Conservation (phyloP, 1,139 yeast genomes). For the Diutina ranongensis region DNA sequence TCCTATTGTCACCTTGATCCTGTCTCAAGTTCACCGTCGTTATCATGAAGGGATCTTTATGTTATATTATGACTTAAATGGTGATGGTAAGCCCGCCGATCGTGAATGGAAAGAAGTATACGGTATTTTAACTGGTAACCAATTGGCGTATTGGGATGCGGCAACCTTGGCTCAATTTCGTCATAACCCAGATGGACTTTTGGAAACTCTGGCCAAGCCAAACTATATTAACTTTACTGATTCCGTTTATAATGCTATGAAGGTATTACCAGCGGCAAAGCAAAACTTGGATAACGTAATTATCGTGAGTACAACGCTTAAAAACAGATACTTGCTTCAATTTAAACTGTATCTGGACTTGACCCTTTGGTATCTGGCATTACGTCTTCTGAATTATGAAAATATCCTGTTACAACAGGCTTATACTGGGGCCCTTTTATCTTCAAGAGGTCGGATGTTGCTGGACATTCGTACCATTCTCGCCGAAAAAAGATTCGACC, state of each 20-base stretch:
- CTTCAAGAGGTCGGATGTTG: slow-evolving; percentile 77
- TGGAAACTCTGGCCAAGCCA: slow-evolving; percentile 60
- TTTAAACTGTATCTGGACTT: slow-evolving; percentile 49
- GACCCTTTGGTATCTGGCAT: slow-evolving; percentile 65
- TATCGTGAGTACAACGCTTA: slow-evolving; percentile 80
- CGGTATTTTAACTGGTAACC: slow-evolving; percentile 84
- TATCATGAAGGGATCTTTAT: slow-evolving; percentile 67
- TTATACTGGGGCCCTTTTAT: slow-evolving; percentile 84
- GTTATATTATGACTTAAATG: slow-evolving; percentile 59
- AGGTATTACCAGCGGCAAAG: slow-evolving; percentile 46
- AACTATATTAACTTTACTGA: slow-evolving; percentile 84
- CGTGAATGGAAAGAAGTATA: slow-evolving; percentile 88
- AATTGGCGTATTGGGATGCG: slow-evolving; percentile 89
- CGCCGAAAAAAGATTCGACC: slow-evolving; percentile 74
- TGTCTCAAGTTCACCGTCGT: slow-evolving; percentile 64
- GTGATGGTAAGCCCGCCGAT: slow-evolving; percentile 78
- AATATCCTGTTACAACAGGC: slow-evolving; percentile 81
- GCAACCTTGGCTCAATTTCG: slow-evolving; percentile 50
- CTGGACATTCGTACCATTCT: slow-evolving; percentile 79
- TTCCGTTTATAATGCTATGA: slow-evolving; percentile 72
- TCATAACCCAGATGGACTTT: slow-evolving; percentile 36
- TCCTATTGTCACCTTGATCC: slow-evolving; percentile 61
- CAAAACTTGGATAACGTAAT: slow-evolving; percentile 67
- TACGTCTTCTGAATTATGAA: slow-evolving; percentile 71
- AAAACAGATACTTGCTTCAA: slow-evolving; percentile 76